Conservation (phyloP, 2,329 filamentous ascomycete genomes). For the Ambrosiella beaveri region DNA sequence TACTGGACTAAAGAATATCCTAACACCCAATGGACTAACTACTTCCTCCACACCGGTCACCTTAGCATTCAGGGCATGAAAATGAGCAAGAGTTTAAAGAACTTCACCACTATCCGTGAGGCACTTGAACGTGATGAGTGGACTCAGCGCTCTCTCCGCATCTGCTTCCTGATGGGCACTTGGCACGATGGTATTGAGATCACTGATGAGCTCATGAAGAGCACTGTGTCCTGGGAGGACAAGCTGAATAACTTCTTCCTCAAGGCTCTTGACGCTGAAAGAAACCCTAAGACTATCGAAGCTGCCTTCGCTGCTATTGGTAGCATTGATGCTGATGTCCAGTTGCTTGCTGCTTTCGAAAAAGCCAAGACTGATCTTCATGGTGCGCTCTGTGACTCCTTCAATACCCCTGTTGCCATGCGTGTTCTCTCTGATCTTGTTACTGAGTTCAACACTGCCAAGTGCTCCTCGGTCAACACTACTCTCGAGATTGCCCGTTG, state of each 20-base stretch:
- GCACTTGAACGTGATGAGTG: slow-evolving; percentile 50
- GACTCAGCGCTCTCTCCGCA: slow-evolving; percentile 62
- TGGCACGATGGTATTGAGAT: slow-evolving; percentile 92
- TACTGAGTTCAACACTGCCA: slow-evolving; percentile 28
- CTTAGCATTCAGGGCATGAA: slow-evolving; percentile 71
- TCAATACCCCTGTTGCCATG: slow-evolving; percentile 73
- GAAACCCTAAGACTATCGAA: slow-evolving; percentile 8
- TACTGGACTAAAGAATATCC: slow-evolving; percentile 31
- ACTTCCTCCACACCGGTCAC: slow-evolving; percentile 93
- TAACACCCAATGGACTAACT: slow-evolving; percentile 65
- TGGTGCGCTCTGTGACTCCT: slow-evolving; percentile 59
- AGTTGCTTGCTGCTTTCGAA: slow-evolving; percentile 27
- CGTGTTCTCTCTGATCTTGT: slow-evolving; percentile 61
- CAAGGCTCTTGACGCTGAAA: slow-evolving; percentile 11
- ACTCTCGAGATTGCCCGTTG: slow-evolving; percentile 42
- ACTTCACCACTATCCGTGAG: slow-evolving; percentile 84
- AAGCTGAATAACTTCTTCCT: slow-evolving; percentile 14
- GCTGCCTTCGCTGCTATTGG: slow-evolving; percentile 6
- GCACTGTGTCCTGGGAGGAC: slow-evolving; percentile 15
- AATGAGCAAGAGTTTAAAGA: slow-evolving; percentile 93
- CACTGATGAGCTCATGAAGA: slow-evolving; percentile 53
- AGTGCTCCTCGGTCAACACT: slow-evolving; percentile 5
- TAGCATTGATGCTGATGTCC: slow-evolving; percentile 16
- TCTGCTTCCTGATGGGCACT: slow-evolving; percentile 71
- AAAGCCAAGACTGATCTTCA: slow-evolving; percentile 38